phyloP scores from a whole-genome alignment of 306 rosid species.

The Betula pendula region DNA sequence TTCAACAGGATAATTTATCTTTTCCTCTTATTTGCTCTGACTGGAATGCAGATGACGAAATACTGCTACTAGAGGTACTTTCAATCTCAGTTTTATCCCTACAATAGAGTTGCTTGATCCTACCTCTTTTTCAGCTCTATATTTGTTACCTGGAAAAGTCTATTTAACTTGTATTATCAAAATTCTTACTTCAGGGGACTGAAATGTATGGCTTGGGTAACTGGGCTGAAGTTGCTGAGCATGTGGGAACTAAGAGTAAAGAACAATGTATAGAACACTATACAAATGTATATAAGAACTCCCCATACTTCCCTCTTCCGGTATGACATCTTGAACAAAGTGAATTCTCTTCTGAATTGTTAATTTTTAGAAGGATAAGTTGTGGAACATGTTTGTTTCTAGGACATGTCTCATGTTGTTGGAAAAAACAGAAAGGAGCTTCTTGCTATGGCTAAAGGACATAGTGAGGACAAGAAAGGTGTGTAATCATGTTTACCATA shows the following conservation, averaged over 20 bases:
- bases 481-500: slow-evolving; percentile 25
- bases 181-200: slow-evolving; percentile 58
- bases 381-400: slow-evolving; percentile 33
- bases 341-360: slow-evolving; percentile 18
- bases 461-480: slow-evolving; percentile 93
- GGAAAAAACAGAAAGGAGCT: slow-evolving; percentile 96
- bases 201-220: slow-evolving; percentile 99
- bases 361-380: slow-evolving; percentile 25
- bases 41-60: slow-evolving; percentile 99
- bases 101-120: slow-evolving; percentile 16
- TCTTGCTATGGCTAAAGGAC: slow-evolving; percentile 98
- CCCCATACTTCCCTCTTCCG: slow-evolving; percentile 88
- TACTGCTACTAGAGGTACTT: slow-evolving; percentile 87
- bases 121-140: slow-evolving; percentile 14
- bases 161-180: slow-evolving; percentile 17
- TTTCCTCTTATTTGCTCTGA: slow-evolving; percentile 94
- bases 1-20: slow-evolving; percentile 82
- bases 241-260: slow-evolving; percentile 95
- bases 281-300: slow-evolving; percentile 68
- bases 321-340: slow-evolving; percentile 48
- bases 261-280: slow-evolving; percentile 92
- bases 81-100: slow-evolving; percentile 19
- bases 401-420: slow-evolving; percentile 97
- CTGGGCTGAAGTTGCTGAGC: slow-evolving; percentile 99
- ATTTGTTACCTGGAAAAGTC: slow-evolving; percentile 13